Conservation (phyloP, 2,329 filamentous ascomycete species). For the Mariannaea sp. region DNA sequence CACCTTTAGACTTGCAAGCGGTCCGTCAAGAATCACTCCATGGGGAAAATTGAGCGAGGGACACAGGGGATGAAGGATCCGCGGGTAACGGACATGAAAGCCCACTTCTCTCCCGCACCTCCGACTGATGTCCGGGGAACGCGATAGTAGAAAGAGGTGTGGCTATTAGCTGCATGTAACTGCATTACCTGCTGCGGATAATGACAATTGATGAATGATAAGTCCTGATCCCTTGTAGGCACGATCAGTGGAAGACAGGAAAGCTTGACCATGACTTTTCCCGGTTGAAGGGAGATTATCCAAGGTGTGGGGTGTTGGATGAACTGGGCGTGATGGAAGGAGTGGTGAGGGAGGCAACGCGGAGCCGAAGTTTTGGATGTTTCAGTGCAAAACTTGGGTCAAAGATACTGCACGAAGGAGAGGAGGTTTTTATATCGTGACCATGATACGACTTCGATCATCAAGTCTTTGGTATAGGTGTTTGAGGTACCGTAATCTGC, state of each 20-base stretch:
- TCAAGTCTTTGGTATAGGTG: neutral
- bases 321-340: neutral
- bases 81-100: neutral
- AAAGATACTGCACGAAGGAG: neutral
- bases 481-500: no score
- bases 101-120: neutral
- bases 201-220: neutral
- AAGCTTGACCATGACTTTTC: slow-evolving; percentile 1
- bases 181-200: slow-evolving; percentile 2
- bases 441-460: neutral
- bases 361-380: neutral
- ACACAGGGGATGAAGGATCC: slow-evolving; percentile 9
- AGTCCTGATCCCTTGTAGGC: neutral
- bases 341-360: slow-evolving; percentile 1
- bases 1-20: neutral
- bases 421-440: neutral
- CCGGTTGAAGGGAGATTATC: slow-evolving; percentile 19
- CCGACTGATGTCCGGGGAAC: no score
- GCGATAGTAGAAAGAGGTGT: no score
- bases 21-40: no score
- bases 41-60: neutral
- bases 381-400: neutral
- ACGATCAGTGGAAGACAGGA: slow-evolving; percentile 2
- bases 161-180: no score
- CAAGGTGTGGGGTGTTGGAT: slow-evolving; percentile 6